Base-by-base conservation (phyloP, 2,329 filamentous ascomycete species). In the Colletotrichum tabaci region DNA sequence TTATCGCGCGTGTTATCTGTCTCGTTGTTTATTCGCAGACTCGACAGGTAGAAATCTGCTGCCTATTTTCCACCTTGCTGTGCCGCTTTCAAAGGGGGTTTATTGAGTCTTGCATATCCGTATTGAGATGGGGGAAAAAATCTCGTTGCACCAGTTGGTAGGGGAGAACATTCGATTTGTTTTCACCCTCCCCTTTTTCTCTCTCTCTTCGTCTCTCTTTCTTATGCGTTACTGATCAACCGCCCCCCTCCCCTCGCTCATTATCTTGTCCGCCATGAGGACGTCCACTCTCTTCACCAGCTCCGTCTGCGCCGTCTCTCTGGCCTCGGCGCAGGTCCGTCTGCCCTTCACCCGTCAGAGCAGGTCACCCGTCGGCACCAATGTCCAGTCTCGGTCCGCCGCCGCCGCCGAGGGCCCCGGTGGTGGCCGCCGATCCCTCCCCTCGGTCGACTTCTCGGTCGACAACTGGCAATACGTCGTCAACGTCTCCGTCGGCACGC, bases 401-500 rank as follows among this genome's bases (percentile, higher is more conserved):
- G 30, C 30, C 30, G 30, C 30, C 30, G 30, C 7, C 30, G 30
- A 53, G 21, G 2, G 26, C n/a, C 35, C 16, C 44, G 23, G 42
- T 30, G 7, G 26, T 0, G 40, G 42, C 0, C 56, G 55, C n/a
- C 63, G 61, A 7, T 66, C 62, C 21, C 5, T 21, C 18, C 44
- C 61, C 15, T 13, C 4, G 21, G 1, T 38, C 13, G 23, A 66
- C 30, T 2, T 66, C 15, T 56, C 35, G 21, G 10, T 16, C 38
- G 9, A 23, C 15, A 21, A 21, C 21, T 9, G 57, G 50, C 13
- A 56, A 10, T 73, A 67, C 16, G 13, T 63, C 2, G 71, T 73
- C n/a, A 71, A 73, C 26, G 63, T 64, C 35, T 60, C 71, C 26
- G 30, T 71, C 47, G 71, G 71, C 35, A 73, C 62, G 3, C 67